phyloP scores from a whole-genome alignment of 257 asterid species.

The Fraxinus anomala region DNA sequence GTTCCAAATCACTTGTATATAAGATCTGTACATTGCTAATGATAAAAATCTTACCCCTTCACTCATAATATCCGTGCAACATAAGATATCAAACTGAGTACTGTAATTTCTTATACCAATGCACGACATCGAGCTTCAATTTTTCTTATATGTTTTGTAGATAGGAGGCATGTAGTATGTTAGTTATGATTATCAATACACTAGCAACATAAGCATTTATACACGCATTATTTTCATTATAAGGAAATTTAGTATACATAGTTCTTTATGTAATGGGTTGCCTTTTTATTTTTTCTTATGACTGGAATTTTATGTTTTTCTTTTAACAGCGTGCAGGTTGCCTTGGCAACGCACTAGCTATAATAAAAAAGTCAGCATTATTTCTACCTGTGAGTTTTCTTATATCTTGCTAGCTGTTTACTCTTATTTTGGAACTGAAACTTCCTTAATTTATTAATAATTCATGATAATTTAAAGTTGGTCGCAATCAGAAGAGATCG shows the following conservation, averaged over 20 bases:
- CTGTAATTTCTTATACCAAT: neutral
- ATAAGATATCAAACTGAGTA: neutral
- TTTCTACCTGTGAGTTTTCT: slow-evolving; percentile 66
- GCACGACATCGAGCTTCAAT: neutral
- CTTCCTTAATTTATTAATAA: neutral
- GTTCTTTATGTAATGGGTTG: slow-evolving; percentile 9
- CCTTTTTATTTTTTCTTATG: neutral
- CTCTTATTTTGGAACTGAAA: neutral
- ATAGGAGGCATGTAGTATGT: neutral
- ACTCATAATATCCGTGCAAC: neutral
- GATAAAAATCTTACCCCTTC: neutral
- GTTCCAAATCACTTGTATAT: neutral
- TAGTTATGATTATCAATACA: neutral
- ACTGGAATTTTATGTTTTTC: slow-evolving; percentile 24
- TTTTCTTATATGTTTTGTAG: slow-evolving; percentile 6
- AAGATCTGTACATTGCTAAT: neutral
- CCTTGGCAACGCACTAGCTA: slow-evolving; percentile 71
- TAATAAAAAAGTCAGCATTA: slow-evolving; percentile 54
- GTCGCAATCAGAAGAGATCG: neutral
- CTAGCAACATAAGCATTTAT: neutral
- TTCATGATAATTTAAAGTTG: neutral
- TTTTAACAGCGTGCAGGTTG: slow-evolving; percentile 71
- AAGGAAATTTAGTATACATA: neutral
- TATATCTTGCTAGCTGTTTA: neutral
- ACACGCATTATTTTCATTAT: neutral